These are phyloP conservation scores for Podaxis pistillaris DNA, from an alignment of 768 basidiomycete genomes.

Conservation along the genomic window DNA sequence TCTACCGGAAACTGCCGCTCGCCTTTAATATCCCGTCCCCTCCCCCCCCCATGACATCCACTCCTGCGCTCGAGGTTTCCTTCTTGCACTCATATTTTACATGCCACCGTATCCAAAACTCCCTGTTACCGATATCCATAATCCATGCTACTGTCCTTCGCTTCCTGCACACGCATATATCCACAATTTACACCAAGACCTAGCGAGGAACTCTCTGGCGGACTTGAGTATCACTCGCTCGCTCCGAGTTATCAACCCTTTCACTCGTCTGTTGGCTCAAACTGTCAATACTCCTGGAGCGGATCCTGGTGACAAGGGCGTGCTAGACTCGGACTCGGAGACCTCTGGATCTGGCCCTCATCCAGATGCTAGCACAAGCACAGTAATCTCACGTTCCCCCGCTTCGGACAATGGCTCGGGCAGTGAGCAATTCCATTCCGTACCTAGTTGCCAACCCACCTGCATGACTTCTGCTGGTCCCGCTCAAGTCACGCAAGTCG, in stretches of 20 bases:
- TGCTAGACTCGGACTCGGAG: conserved; percentile 15
- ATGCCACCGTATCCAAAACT: conserved; percentile 11
- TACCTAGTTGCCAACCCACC: neutral
- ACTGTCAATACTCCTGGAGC: conserved; percentile 19
- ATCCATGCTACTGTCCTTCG: conserved; percentile 58
- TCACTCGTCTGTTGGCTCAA: conserved; percentile 31
- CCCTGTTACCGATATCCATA: conserved; percentile 48
- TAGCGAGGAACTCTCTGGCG: conserved; percentile 20
- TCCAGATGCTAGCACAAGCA: neutral
- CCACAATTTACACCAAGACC: conserved; percentile 37
- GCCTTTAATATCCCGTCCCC: neutral
- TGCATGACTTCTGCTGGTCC: neutral
- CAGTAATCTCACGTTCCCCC: neutral
- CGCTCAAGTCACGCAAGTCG: neutral
- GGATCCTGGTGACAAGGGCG: conserved; percentile 6
- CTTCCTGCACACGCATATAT: conserved; percentile 47
- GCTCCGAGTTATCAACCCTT: conserved; percentile 23
- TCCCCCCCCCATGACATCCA: neutral
- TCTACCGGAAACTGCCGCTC: conserved; percentile 1
- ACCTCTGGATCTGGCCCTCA: conserved; percentile 6
- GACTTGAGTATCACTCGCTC: conserved; percentile 15
- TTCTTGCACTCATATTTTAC: neutral
- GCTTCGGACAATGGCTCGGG: neutral
- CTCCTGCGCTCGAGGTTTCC: neutral
- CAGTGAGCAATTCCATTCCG: neutral